Percentiles rank a stretch among this genome's conserved stretches.
These are phyloP conservation scores for Colletotrichum costaricense DNA, from an alignment of 2,329 filamentous ascomycete genomes.

Conservation along the genomic window DNA sequence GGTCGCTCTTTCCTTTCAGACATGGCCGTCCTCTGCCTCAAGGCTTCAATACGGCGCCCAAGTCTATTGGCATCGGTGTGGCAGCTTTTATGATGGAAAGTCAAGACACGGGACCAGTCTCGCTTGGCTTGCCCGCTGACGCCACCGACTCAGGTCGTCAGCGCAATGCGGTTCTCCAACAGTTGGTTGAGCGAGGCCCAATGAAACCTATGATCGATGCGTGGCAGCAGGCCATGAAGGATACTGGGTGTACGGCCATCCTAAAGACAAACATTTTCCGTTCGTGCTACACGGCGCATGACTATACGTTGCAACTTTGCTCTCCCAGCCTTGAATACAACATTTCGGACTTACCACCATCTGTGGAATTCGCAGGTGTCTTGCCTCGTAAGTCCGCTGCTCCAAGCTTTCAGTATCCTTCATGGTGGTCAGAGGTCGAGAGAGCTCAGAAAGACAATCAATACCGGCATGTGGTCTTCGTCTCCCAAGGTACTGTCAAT, in stretches of 20 bases:
- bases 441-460: slow-evolving; percentile 17
- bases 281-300: slow-evolving; percentile 38
- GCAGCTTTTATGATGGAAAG: slow-evolving; percentile 45
- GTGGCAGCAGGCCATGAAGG: slow-evolving; percentile 8
- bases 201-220: slow-evolving; percentile 28
- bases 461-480: slow-evolving; percentile 49
- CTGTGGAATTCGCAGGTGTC: slow-evolving; percentile 56
- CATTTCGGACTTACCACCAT: slow-evolving; percentile 47
- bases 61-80: slow-evolving; percentile 46
- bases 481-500: slow-evolving; percentile 60
- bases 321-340: slow-evolving; percentile 53
- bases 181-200: slow-evolving; percentile 30
- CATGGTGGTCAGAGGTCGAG: slow-evolving; percentile 58
- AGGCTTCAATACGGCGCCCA: slow-evolving; percentile 40
- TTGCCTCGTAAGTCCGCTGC: slow-evolving; percentile 47
- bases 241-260: slow-evolving; percentile 14
- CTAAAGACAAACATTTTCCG: slow-evolving; percentile 14
- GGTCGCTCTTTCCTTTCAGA: slow-evolving; percentile 44
- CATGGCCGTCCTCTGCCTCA: slow-evolving; percentile 40
- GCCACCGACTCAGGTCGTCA: slow-evolving; percentile 42
- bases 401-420: slow-evolving; percentile 46
- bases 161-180: slow-evolving; percentile 39
- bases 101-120: slow-evolving; percentile 45
- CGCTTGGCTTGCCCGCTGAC: slow-evolving; percentile 45
- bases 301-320: slow-evolving; percentile 51